Percentiles rank a stretch among this genome's conserved stretches.
Conservation (phyloP, 2,329 filamentous ascomycete species). For the Emericellopsis atlantica region DNA sequence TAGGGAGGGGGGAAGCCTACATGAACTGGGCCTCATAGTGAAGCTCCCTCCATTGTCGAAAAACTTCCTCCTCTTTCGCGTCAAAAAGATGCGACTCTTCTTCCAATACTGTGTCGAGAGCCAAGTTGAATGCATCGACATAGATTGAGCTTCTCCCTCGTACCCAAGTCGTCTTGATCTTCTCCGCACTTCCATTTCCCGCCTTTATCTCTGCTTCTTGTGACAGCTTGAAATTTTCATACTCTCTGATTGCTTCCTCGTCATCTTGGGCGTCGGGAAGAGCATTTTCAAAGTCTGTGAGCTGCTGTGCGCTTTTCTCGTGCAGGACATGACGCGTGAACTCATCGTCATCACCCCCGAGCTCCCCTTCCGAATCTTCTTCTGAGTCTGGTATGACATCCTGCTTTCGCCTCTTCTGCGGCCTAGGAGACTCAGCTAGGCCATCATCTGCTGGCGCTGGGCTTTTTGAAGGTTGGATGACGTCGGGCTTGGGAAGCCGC, state of each 20-base stretch:
- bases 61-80: constrained; percentile 63
- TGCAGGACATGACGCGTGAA: constrained; percentile 5
- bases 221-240: constrained; percentile 56
- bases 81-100: constrained; percentile 86
- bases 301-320: constrained; percentile 3
- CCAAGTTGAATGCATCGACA: constrained; percentile 92
- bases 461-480: constrained; percentile 2
- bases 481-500: constrained; percentile 11
- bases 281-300: constrained; percentile 30
- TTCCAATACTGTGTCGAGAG: constrained; percentile 75
- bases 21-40: constrained; percentile 83
- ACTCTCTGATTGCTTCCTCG: constrained; percentile 64
- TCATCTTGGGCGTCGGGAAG: constrained; percentile 56
- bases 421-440: constrained; percentile 2
- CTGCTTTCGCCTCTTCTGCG: constrained; percentile 17
- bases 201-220: constrained; percentile 22
- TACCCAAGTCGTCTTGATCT: constrained; percentile 41
- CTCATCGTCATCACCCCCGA: constrained; percentile 5
- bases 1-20: constrained; percentile 32
- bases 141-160: constrained; percentile 82
- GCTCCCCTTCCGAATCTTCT: constrained; percentile 9
- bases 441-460: constrained; percentile 6
- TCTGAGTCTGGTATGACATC: constrained; percentile 5
- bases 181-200: constrained; percentile 20
- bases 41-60: constrained; percentile 60